These are phyloP conservation scores for Phyllosticta citrichinensis DNA, from an alignment of 2,329 filamentous ascomycete species.

Conservation along the genomic window DNA sequence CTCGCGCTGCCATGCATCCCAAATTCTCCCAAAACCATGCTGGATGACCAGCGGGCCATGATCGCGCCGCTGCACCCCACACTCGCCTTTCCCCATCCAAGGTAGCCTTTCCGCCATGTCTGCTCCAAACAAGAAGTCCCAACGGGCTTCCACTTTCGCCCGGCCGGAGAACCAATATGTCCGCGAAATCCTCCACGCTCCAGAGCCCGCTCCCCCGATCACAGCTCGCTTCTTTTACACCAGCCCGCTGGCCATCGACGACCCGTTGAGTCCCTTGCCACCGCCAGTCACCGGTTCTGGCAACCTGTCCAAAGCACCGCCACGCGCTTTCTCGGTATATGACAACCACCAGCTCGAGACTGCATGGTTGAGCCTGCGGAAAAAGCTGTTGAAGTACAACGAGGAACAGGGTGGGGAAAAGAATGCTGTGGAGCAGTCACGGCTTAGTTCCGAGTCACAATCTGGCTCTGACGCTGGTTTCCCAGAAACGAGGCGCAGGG, in stretches of 20 bases:
- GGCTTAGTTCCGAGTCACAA: not conserved
- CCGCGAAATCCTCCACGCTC: conserved; percentile 32
- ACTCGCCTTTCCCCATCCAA: not conserved
- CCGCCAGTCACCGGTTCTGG: conserved; percentile 39
- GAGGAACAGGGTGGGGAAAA: conserved; percentile 28
- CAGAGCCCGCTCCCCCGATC: conserved; percentile 25
- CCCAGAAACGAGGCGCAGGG: not conserved
- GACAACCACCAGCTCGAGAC: conserved; percentile 74
- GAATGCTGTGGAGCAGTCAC: conserved; percentile 6
- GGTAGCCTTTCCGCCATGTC: conserved; percentile 2
- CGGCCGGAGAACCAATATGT: conserved; percentile 33
- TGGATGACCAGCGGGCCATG: conserved; percentile 2
- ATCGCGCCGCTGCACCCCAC: not conserved
- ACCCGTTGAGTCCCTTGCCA: conserved; percentile 64
- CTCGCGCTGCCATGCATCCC: not conserved
- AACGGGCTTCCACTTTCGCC: conserved; percentile 5
- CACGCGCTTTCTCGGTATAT: conserved; percentile 66
- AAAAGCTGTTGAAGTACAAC: conserved; percentile 36
- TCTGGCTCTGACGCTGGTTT: not conserved
- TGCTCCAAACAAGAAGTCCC: not conserved
- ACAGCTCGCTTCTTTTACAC: conserved; percentile 64
- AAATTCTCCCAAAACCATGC: not conserved
- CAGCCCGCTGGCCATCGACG: conserved; percentile 73
- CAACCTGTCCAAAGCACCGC: conserved; percentile 45
- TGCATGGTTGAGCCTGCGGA: conserved; percentile 58